Evolutionary conservation across 2,329 filamentous ascomycete species (phyloP).

Genomic region (Aaosphaeria arxii): DNA sequence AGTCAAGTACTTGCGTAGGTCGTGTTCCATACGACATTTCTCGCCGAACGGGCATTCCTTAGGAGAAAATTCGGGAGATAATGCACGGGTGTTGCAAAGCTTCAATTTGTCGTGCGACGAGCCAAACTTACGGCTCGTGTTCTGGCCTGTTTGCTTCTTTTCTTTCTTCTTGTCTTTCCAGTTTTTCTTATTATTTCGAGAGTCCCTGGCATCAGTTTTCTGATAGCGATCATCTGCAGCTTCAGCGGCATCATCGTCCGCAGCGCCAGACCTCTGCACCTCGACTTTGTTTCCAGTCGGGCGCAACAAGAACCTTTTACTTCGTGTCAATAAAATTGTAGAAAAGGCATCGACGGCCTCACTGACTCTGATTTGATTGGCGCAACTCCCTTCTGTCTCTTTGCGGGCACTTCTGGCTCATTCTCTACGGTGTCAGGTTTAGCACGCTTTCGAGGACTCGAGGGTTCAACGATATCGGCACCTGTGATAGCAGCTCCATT

Average conservation of each 20-base stretch:
- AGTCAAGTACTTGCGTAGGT: slow-evolving; percentile 79
- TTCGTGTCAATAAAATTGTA: slow-evolving; percentile 15
- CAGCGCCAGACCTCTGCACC: slow-evolving; percentile 20
- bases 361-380: slow-evolving; percentile 70
- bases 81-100: slow-evolving; percentile 72
- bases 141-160: slow-evolving; percentile 72
- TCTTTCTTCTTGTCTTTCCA: slow-evolving; percentile 49
- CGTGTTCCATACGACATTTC: slow-evolving; percentile 77
- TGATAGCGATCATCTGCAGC: slow-evolving; percentile 47
- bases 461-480: slow-evolving; percentile 26
- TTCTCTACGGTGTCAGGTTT: slow-evolving; percentile 18
- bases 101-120: slow-evolving; percentile 72
- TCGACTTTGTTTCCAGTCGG: slow-evolving; percentile 22
- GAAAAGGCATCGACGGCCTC: neutral
- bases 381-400: slow-evolving; percentile 55
- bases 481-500: slow-evolving; percentile 17
- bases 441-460: slow-evolving; percentile 31
- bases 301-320: slow-evolving; percentile 31
- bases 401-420: slow-evolving; percentile 7
- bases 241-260: slow-evolving; percentile 59
- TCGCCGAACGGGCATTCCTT: slow-evolving; percentile 72
- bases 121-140: slow-evolving; percentile 78
- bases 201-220: slow-evolving; percentile 33
- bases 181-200: slow-evolving; percentile 37
- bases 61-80: slow-evolving; percentile 77